A percentile compares a stretch with the other conserved stretches of the same genome.
Evolutionary conservation across 805 yeast species (phyloP).

Genomic region (Metschnikowia arizonensis): DNA sequence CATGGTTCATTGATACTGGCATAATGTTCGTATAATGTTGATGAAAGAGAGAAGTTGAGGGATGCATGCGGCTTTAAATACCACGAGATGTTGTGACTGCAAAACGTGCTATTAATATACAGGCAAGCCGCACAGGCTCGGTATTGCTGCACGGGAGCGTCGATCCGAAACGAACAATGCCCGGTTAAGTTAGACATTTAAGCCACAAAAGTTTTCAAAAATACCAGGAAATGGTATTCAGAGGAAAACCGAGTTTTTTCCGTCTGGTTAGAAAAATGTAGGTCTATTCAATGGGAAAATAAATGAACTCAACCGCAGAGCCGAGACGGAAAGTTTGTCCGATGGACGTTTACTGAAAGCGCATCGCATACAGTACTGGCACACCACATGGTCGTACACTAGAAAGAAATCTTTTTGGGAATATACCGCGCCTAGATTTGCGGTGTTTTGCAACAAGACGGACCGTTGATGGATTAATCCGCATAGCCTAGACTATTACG

Average conservation of each 20-base stretch:
- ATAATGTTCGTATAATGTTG: neutral
- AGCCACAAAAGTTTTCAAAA: neutral
- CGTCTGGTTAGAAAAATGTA: neutral
- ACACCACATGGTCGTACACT: neutral
- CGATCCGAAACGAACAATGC: neutral
- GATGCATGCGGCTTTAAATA: neutral
- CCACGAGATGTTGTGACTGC: neutral
- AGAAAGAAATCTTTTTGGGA: neutral
- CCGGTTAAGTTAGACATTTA: neutral
- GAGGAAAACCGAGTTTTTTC: neutral
- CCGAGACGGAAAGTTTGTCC: neutral
- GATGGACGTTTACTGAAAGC: neutral
- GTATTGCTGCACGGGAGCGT: neutral
- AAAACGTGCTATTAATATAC: neutral
- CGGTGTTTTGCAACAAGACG: neutral
- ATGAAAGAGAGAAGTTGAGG: neutral
- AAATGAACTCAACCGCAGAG: neutral
- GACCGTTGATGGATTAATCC: neutral
- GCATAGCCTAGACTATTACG: neutral
- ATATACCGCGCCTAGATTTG: neutral
- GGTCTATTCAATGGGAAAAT: neutral
- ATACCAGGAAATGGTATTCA: too few relatives aligned
- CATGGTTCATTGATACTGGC: neutral
- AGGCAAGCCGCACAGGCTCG: neutral
- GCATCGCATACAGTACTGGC: neutral